These are phyloP conservation scores for Eucalyptus microcorys DNA, from an alignment of 345 rosid species.

Conservation along the genomic window DNA sequence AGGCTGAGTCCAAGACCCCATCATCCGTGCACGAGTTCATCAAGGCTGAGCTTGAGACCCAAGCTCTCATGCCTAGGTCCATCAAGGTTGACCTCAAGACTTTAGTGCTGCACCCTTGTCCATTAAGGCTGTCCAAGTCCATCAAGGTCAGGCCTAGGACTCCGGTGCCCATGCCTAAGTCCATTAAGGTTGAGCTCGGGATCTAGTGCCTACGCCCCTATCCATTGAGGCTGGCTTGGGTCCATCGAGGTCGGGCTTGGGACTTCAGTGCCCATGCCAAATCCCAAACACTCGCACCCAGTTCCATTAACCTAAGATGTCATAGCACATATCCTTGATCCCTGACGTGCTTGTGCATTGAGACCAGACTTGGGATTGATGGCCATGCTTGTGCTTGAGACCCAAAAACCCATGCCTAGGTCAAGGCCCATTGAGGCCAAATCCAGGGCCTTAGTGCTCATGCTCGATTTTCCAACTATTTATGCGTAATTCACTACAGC, in stretches of 20 bases:
- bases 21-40: fast-evolving
- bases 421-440: background rate
- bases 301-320: background rate
- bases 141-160: background rate
- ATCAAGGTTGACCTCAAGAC: too few species aligned
- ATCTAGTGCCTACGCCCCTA: background rate
- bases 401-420: background rate
- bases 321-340: fast-evolving
- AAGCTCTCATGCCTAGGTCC: too few species aligned
- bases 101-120: too few species aligned
- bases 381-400: background rate
- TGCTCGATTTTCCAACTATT: background rate
- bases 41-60: too few species aligned
- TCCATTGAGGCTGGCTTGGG: fast-evolving
- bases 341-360: background rate
- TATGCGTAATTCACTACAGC: background rate
- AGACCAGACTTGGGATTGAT: background rate
- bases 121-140: background rate
- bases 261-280: background rate
- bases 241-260: fast-evolving
- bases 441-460: background rate
- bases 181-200: background rate
- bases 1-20: background rate
- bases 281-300: too few species aligned
- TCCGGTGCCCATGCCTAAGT: background rate